Conservation (phyloP, 2,329 filamentous ascomycete species). For the Fusarium udum region DNA sequence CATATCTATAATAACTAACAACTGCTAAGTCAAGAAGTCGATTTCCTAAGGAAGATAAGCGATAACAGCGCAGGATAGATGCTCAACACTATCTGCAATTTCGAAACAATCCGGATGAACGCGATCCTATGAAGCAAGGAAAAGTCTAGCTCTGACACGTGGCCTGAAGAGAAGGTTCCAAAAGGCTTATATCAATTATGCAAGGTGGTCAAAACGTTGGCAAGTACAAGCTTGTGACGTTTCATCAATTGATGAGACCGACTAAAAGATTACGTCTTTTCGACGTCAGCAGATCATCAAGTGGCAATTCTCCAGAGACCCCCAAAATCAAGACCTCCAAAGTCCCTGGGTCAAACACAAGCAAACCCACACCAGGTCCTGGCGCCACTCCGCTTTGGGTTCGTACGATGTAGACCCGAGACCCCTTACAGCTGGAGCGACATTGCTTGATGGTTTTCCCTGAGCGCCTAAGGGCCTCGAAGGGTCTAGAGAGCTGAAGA, state of each 20-base stretch:
- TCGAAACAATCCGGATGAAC: too few species aligned
- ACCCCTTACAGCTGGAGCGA: constrained; percentile 1
- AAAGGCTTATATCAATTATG: too few species aligned
- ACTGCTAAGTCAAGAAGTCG: too few species aligned
- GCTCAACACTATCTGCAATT: too few species aligned
- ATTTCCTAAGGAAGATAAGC: too few species aligned
- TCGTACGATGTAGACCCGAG: not conserved
- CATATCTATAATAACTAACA: too few species aligned
- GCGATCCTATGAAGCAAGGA: too few species aligned
- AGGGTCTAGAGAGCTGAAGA: constrained; percentile 1
- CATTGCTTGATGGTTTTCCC: constrained; percentile 4
- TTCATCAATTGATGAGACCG: not conserved
- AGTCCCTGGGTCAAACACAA: not conserved
- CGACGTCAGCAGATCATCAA: constrained; percentile 27
- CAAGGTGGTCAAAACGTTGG: too few species aligned
- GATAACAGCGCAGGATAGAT: too few species aligned
- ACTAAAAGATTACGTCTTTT: constrained; percentile 20
- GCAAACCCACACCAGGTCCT: constrained; percentile 7
- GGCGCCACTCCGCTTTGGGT: constrained; percentile 4
- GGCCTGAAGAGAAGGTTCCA: too few species aligned
- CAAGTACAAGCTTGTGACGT: not conserved
- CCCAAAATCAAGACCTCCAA: not conserved
- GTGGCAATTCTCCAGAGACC: constrained; percentile 12
- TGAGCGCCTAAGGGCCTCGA: constrained; percentile 5
- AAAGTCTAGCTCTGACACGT: too few species aligned